Base-by-base conservation (phyloP, 768 basidiomycete species). In the Auriculariales sp. region DNA sequence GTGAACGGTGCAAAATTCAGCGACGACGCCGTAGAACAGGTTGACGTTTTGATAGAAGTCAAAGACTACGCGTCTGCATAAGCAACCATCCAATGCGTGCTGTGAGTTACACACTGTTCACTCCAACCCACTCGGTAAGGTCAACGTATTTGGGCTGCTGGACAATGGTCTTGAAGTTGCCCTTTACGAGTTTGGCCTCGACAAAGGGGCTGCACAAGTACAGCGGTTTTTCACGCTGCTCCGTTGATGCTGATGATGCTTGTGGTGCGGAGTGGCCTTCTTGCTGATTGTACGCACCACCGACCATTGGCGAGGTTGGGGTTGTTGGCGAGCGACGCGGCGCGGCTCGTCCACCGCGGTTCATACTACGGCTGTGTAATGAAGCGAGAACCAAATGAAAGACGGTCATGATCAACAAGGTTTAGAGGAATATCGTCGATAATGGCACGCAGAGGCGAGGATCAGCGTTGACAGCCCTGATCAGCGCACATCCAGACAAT, bases 1-100 rank as follows among this genome's bases (percentile, higher is more conserved):
- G 52, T 88, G 79, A 47, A 85, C 77, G 1, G 93, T 95, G 65
- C 94, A 97, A 59, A 81, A 83, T 63, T 98, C 94, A 3, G 90
- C 80, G 42, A 98, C 75, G 36, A 89, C 85, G 1, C 91, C 92
- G 63, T 95, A 97, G 65, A 97, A 98, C 65, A 89, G 83, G 66
- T 98, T 97, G 57, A 98, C 71, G 63, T 95, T 97, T 61, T 85
- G 87, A 64, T 94, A 98, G 65, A 98, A 95, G 66, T 98, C 94
- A 58, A 86, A 94, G 42, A 98, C 94, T 98, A 53, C 39, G 19
- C 39, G 4, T 49, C 24, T 58, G 45, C 19, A 7, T 7, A 46
- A 33, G n/a, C n/a, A 22, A 35, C 24, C 17, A 2, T 49, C 6
- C 24, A 46, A 15, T 32, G n/a, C 15, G 31, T 30, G 15, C 15